phyloP scores from a whole-genome alignment of 2,329 filamentous ascomycete species.

The Botrytis deweyae region DNA sequence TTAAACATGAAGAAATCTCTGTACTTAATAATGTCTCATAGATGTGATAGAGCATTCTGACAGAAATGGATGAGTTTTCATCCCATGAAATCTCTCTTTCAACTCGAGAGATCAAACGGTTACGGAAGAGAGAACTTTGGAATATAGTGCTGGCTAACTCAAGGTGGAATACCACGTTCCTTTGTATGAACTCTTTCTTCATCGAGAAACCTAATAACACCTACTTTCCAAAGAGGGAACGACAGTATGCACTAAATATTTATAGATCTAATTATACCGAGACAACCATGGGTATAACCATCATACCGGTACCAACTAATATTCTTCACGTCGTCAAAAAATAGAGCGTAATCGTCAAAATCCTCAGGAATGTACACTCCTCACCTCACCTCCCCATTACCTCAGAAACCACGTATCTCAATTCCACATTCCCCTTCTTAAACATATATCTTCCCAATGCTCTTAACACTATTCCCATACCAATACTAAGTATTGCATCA shows the following conservation, averaged over 20 bases:
- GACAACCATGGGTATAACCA: not conserved
- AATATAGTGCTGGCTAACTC: not conserved
- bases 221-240: too few species aligned
- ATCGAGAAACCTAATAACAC: too few species aligned
- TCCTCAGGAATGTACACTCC: not conserved
- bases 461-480: not conserved
- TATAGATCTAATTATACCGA: not conserved
- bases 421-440: not conserved
- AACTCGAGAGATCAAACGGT: not conserved
- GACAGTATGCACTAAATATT: not conserved
- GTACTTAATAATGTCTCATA: not conserved
- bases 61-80: fast-evolving
- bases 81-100: not conserved
- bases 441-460: not conserved
- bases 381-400: not conserved
- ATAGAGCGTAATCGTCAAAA: not conserved
- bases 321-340: not conserved
- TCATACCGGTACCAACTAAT: not conserved
- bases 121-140: too few species aligned
- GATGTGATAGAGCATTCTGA: not conserved
- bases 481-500: not conserved
- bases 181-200: too few species aligned
- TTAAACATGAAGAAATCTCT: not conserved
- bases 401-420: not conserved
- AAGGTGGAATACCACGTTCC: not conserved